phyloP scores from a whole-genome alignment of 257 asterid genomes.

The Primulina tabacum region DNA sequence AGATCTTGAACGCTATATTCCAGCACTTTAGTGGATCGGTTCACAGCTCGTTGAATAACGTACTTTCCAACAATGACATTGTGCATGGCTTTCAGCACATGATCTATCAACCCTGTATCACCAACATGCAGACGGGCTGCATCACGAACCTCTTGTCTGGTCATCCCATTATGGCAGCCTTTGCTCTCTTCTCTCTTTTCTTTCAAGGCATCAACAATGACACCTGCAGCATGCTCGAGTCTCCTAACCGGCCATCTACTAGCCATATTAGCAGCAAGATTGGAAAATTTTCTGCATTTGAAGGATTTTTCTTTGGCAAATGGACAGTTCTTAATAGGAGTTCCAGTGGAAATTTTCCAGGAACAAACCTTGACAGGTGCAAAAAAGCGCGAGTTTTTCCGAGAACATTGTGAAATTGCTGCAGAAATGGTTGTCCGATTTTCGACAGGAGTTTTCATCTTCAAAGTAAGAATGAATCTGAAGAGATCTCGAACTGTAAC shows the following conservation, averaged over 20 bases:
- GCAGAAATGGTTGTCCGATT: conserved; percentile 16
- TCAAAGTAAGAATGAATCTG: conserved; percentile 60
- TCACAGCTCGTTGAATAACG: conserved; percentile 57
- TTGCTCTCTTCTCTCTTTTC: conserved; percentile 43
- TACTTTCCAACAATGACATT: conserved; percentile 66
- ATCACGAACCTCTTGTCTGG: conserved; percentile 92
- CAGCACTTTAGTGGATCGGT: conserved; percentile 56
- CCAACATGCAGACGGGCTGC: conserved; percentile 90
- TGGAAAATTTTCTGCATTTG: conserved; percentile 64
- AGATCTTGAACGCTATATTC: conserved; percentile 69
- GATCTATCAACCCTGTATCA: conserved; percentile 88
- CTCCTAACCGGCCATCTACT: conserved; percentile 89
- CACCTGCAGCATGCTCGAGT: conserved; percentile 74
- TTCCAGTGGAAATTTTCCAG: conserved; percentile 28
- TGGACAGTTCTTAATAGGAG: conserved; percentile 26
- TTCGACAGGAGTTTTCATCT: conserved; percentile 35
- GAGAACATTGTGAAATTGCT: conserved; percentile 19
- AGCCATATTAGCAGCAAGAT: conserved; percentile 65
- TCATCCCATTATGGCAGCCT: conserved; percentile 51
- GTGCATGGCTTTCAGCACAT: conserved; percentile 80
- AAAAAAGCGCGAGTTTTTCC: not conserved
- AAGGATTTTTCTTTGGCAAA: conserved; percentile 37
- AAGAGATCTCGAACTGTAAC: conserved; percentile 60
- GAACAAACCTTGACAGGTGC: conserved; percentile 28
- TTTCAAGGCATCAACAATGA: conserved; percentile 77